phyloP scores from a whole-genome alignment of 1,284 basidiomycete species.

The Austroboletus novae-zelandiae region DNA sequence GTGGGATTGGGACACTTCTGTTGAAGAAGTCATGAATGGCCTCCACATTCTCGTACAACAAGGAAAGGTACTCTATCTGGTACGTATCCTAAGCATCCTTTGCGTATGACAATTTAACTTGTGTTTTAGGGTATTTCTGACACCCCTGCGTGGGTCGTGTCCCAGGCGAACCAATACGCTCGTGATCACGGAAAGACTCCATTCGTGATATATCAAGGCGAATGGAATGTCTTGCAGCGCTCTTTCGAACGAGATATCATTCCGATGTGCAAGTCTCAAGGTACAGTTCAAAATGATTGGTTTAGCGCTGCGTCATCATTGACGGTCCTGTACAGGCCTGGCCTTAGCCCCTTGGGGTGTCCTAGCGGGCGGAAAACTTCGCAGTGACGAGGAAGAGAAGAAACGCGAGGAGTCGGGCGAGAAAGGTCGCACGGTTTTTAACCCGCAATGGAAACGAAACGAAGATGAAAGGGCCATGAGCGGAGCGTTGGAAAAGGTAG shows the following conservation, averaged over 20 bases:
- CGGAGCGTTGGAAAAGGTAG: conserved; percentile 16
- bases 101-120: neutral
- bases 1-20: conserved; percentile 39
- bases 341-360: conserved; percentile 41
- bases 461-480: conserved; percentile 23
- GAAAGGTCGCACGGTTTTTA: conserved; percentile 15
- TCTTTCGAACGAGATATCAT: conserved; percentile 53
- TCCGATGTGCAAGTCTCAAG: conserved; percentile 45
- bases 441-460: conserved; percentile 25
- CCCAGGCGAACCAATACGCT: conserved; percentile 24
- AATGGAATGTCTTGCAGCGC: conserved; percentile 48
- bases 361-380: conserved; percentile 33
- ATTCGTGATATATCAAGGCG: conserved; percentile 54
- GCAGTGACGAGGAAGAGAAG: conserved; percentile 29
- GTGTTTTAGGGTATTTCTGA: conserved; percentile 33
- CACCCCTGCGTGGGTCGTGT: conserved; percentile 21
- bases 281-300: conserved; percentile 15
- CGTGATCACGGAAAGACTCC: conserved; percentile 44
- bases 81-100: conserved; percentile 5
- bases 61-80: conserved; percentile 46
- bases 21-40: conserved; percentile 45
- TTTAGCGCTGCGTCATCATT: neutral
- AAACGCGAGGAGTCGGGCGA: conserved; percentile 23
- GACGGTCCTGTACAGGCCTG: conserved; percentile 19
- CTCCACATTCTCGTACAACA: conserved; percentile 39